Percentiles rank a stretch among this genome's conserved stretches.
These are phyloP conservation scores for Furculomyces boomerangus DNA, from an alignment of 371 early-diverging fungal genomes.

Conservation along the genomic window DNA sequence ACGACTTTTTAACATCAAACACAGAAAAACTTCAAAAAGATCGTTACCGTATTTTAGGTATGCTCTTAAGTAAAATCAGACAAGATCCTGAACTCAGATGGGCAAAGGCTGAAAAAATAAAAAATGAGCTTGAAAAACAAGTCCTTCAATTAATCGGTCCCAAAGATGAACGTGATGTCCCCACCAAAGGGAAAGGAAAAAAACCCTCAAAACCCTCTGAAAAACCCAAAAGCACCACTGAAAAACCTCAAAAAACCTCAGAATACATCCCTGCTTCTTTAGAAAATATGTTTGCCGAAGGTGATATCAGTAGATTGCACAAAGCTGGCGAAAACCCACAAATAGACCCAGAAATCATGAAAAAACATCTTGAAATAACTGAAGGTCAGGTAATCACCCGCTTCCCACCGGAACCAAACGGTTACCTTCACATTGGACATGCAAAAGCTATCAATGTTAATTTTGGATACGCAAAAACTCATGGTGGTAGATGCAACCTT, in stretches of 20 bases:
- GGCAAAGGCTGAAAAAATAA: slow-evolving; percentile 76
- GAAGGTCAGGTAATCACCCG: slow-evolving; percentile 93
- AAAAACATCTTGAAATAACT: slow-evolving; percentile 85
- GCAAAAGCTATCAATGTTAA: slow-evolving; percentile 99
- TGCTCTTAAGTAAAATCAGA: slow-evolving; percentile 50
- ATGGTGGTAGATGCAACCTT: slow-evolving; percentile 85
- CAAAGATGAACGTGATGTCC: slow-evolving; percentile 84
- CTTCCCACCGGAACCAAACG: slow-evolving; percentile 99
- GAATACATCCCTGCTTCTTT: slow-evolving; percentile 13
- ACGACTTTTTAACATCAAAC: slow-evolving; percentile 36
- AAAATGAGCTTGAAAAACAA: slow-evolving; percentile 71
- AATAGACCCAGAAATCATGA: slow-evolving; percentile 78
- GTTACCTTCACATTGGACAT: slow-evolving; percentile 98
- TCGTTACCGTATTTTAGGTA: slow-evolving; percentile 64
- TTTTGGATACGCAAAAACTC: slow-evolving; percentile 93
- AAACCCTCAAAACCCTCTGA: slow-evolving; percentile 27
- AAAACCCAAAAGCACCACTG: slow-evolving; percentile 20
- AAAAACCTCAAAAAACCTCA: slow-evolving; percentile 5
- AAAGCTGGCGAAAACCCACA: slow-evolving; percentile 97
- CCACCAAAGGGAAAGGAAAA: slow-evolving; percentile 38
- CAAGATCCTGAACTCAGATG: slow-evolving; percentile 54
- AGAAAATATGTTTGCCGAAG: slow-evolving; percentile 61
- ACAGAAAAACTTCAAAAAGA: slow-evolving; percentile 55
- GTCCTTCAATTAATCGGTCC: slow-evolving; percentile 72
- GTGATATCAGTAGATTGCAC: slow-evolving; percentile 84